Evolutionary conservation across 306 rosid species (phyloP), one percentile per base, ranked within the genome.

Genomic region (Casuarina glauca): DNA sequence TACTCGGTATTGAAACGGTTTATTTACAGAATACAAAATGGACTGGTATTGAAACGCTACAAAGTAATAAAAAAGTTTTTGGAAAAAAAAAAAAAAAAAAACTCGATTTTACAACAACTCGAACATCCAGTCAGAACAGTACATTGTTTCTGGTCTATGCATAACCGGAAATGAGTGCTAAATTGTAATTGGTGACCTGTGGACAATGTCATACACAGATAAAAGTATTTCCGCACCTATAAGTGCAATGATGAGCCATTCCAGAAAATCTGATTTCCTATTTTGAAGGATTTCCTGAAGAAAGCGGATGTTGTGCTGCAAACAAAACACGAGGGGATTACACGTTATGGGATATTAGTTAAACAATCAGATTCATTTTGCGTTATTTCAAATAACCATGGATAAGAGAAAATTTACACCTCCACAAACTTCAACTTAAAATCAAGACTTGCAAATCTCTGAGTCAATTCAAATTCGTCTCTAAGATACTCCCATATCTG

Each of bases 401-500:
- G 13, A 69, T 43, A 63, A 63, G 62, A 35, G 35, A 76, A 64
- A 74, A 74, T 70, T 7, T 20, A 17, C 62, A 87, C 99, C 99
- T 96, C 99, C 80, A 96, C 99, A 80, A 96, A 96, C 85, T 96
- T 96, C 91, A 96, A 87, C 90, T 96, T 96, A 81, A 93, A 96
- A 78, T 96, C 98, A 46, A 93, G 96, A 88, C 96, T 93, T 38
- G 98, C 94, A 71, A 95, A 95, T 87, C 98, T 87, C 84, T 92
- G 98, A 12, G 98, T 96, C 68, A 96, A 74, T 64, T 96, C 99
- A 77, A 93, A 96, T 86, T 96, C 99, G 55, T 91, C 99, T 58
- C 97, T 87, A 44, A 96, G 99, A 82, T 87, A 96, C 81, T 96
- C 99, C 99, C 98, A 96, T 85, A 96, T 96, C 88, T 96, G 98